A percentile compares a stretch with the other conserved stretches of the same genome.
phyloP scores from a whole-genome alignment of 148 eudicot genomes.

The Selenicereus undatus region DNA sequence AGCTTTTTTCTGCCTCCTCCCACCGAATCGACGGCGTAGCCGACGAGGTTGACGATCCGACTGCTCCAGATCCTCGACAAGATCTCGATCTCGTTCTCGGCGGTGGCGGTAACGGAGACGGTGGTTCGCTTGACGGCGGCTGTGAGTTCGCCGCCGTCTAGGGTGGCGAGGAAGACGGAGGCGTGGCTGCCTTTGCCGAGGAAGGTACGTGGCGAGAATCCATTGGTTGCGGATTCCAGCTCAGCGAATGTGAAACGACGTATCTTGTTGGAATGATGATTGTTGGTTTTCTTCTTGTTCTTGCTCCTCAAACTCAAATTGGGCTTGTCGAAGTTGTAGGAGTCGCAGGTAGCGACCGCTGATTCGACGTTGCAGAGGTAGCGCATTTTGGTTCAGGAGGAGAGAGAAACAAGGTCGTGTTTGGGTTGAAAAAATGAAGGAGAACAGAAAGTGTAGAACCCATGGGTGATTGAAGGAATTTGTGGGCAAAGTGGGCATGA shows the following conservation, averaged over 20 bases:
- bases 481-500: conserved; percentile 21
- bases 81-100: conserved; percentile 58
- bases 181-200: conserved; percentile 93
- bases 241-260: conserved; percentile 47
- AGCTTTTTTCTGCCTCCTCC: conserved; percentile 4
- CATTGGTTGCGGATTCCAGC: conserved; percentile 55
- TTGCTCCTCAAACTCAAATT: not conserved
- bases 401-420: not conserved
- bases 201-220: conserved; percentile 46
- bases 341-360: conserved; percentile 59
- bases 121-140: conserved; percentile 65
- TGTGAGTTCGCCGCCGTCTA: conserved; percentile 32
- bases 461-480: conserved; percentile 25
- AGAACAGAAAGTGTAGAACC: conserved; percentile 25
- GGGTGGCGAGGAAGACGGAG: conserved; percentile 54
- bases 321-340: conserved; percentile 31
- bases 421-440: not conserved
- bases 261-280: conserved; percentile 16
- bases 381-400: conserved; percentile 6
- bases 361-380: conserved; percentile 67
- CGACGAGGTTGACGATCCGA: conserved; percentile 63
- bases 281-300: not conserved
- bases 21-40: conserved; percentile 34
- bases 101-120: conserved; percentile 20
- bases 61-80: conserved; percentile 42